Evolutionary conservation across 2,329 filamentous ascomycete species (phyloP), one percentile per base, ranked within the genome.

Genomic region (Trichophyton rubrum): DNA sequence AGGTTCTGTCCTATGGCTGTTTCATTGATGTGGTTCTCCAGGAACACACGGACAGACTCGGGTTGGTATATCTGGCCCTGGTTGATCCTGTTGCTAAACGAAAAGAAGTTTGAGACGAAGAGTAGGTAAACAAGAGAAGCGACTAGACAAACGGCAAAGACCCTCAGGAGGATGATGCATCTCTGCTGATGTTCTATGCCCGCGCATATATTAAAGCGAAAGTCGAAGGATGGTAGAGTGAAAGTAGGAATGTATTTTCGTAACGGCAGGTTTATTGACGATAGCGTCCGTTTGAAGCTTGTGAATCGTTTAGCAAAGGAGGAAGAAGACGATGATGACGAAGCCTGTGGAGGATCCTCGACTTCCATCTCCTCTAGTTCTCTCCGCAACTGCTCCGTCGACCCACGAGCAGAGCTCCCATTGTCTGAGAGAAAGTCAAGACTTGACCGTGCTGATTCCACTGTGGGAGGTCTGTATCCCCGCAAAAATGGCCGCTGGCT

Each of bases 361-460:
- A 95, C 83, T 66, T 95, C 90, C 81, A 95, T 85, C 80, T 96
- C 88, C 70, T 95, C 84, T 77, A 97, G 86, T 74, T 93, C 89
- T 66, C 87, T 82, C 64, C 89, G 85, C 67, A 93, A 80, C 64
- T 85, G 83, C 35, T 82, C 83, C 57, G 78, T 78, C 65, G 88
- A 74, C 77, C 77, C 67, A 71, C 75, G 67, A 73, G 77, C 72
- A 72, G 76, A 80, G 8, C 55, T 43, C 74, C 69, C 80, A 73
- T 73, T 82, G 63, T 81, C 83, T 56, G 77, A 80, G 65, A 79
- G 76, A 62, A 76, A 78, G 67, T 81, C 85, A 65, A 80, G 76
- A 73, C 75, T 84, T 57, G 77, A 77, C 64, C 91, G 86, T 63
- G 85, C 86, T 61, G 90, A 90, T 73, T 93, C 88, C 64, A 92